These are phyloP conservation scores for Colletotrichum phormii DNA, from an alignment of 2,329 filamentous ascomycete species.

Conservation along the genomic window DNA sequence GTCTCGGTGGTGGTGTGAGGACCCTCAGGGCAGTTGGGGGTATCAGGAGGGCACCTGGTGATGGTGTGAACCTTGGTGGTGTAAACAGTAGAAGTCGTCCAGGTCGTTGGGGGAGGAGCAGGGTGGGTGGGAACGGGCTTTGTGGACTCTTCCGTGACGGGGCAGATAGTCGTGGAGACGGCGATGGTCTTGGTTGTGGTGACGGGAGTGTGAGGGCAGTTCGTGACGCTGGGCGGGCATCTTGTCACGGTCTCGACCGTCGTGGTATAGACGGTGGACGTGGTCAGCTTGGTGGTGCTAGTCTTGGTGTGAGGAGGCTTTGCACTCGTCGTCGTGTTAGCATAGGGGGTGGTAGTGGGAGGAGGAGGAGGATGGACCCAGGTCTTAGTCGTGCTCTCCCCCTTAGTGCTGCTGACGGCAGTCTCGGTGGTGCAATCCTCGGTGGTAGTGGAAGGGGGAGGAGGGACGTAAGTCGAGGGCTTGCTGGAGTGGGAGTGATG, in stretches of 20 bases:
- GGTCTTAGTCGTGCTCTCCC: slow-evolving; percentile 10
- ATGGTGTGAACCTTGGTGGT: slow-evolving; percentile 36
- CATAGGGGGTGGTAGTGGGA: slow-evolving; percentile 1
- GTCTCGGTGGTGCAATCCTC: background rate
- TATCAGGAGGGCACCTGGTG: slow-evolving; percentile 29
- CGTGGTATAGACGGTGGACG: slow-evolving; percentile 54
- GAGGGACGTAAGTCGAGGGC: slow-evolving; percentile 24
- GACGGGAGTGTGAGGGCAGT: slow-evolving; percentile 39
- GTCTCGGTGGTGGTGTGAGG: slow-evolving; percentile 53
- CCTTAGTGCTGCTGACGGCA: background rate
- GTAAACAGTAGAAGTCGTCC: slow-evolving; percentile 38
- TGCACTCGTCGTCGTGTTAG: slow-evolving; percentile 6
- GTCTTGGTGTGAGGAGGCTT: slow-evolving; percentile 12
- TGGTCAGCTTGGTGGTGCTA: slow-evolving; percentile 37
- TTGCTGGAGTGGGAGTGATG: background rate
- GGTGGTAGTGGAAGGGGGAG: background rate
- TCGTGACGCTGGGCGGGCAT: slow-evolving; percentile 34
- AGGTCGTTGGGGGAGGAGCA: background rate
- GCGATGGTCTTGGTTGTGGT: slow-evolving; percentile 53
- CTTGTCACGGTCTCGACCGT: slow-evolving; percentile 61
- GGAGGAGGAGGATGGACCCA: slow-evolving; percentile 9
- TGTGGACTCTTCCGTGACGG: slow-evolving; percentile 10
- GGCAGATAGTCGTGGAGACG: slow-evolving; percentile 55
- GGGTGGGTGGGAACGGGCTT: background rate
- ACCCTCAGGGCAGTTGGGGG: slow-evolving; percentile 19